phyloP scores from a whole-genome alignment of 1,284 basidiomycete species.

The Rhodotorula sp. region DNA sequence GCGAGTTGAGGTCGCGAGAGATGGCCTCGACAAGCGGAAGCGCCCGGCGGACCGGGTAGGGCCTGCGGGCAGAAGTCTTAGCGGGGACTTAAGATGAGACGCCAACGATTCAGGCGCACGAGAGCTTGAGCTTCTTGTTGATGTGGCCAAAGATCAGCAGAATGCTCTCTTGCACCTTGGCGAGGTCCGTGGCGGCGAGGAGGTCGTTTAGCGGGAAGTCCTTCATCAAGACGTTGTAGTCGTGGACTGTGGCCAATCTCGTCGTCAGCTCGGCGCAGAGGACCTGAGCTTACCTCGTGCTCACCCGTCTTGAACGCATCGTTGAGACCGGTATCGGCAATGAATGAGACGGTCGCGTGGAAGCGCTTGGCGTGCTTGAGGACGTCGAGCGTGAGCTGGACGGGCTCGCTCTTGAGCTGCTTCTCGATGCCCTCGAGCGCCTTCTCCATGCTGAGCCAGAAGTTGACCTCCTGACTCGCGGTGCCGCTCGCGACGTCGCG shows the following conservation, averaged over 20 bases:
- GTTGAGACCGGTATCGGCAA: constrained; percentile 94
- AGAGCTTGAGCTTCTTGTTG: constrained; percentile 91
- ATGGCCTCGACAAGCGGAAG: constrained; percentile 97
- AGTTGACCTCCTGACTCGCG: constrained; percentile 98
- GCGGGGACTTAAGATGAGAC: constrained; percentile 21
- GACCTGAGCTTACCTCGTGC: constrained; percentile 43
- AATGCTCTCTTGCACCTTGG: constrained; percentile 88
- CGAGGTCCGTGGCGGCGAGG: constrained; percentile 90
- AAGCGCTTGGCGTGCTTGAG: constrained; percentile 95
- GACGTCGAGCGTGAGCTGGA: constrained; percentile 92
- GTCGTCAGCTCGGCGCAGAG: neutral
- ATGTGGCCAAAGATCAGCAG: constrained; percentile 87
- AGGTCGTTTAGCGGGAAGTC: constrained; percentile 97
- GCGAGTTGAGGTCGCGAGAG: constrained; percentile 94
- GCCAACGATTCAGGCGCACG: constrained; percentile 52
- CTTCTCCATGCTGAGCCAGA: constrained; percentile 92
- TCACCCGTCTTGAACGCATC: constrained; percentile 81
- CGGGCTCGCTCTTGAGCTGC: constrained; percentile 87
- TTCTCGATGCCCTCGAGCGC: constrained; percentile 90
- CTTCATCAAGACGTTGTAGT: constrained; percentile 98
- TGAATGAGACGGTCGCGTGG: constrained; percentile 95
- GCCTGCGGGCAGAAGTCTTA: constrained; percentile 48
- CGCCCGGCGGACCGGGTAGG: constrained; percentile 92
- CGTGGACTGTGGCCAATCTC: constrained; percentile 67
- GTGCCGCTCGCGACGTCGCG: constrained; percentile 94